phyloP scores from a whole-genome alignment of 352 stramenopile species.

The Halophytophthora polymorphica region DNA sequence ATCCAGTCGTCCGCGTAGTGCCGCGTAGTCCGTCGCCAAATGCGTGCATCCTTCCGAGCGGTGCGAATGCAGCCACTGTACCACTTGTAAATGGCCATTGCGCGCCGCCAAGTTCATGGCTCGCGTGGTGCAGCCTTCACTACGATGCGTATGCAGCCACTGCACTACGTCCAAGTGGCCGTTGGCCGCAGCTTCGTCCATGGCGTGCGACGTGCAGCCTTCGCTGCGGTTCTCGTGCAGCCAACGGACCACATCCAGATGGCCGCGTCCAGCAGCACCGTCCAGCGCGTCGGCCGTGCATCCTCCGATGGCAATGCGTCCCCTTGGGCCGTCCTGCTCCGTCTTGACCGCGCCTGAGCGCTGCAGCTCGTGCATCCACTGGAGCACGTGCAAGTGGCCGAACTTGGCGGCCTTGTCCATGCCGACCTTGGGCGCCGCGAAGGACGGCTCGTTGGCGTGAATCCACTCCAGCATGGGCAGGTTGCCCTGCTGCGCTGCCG shows the following conservation, averaged over 20 bases:
- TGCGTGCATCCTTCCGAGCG: constrained; percentile 5
- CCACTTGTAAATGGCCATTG: too few species aligned
- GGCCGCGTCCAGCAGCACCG: constrained; percentile 7
- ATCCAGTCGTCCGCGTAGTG: background rate
- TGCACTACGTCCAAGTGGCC: too few species aligned
- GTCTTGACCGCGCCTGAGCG: background rate
- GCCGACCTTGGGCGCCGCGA: constrained; percentile 2
- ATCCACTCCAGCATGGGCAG: constrained; percentile 8
- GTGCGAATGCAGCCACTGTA: constrained; percentile 7
- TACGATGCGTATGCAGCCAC: too few species aligned
- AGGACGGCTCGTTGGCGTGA: constrained; percentile 3
- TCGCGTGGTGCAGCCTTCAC: too few species aligned
- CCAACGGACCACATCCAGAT: constrained; percentile 12
- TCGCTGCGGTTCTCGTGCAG: constrained; percentile 6
- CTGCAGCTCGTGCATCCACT: constrained; percentile 11
- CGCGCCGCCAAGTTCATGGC: too few species aligned
- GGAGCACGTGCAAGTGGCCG: constrained; percentile 11
- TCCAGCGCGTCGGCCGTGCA: constrained; percentile 17
- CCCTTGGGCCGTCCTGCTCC: background rate
- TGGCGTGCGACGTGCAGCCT: too few species aligned
- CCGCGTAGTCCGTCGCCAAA: constrained; percentile 8
- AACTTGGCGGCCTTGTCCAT: constrained; percentile 15
- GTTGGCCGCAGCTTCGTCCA: too few species aligned
- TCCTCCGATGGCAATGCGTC: constrained; percentile 1
- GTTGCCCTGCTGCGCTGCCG: constrained; percentile 8